Base-by-base conservation (phyloP, 2,329 filamentous ascomycete genomes). In the Fusarium proliferatum region DNA sequence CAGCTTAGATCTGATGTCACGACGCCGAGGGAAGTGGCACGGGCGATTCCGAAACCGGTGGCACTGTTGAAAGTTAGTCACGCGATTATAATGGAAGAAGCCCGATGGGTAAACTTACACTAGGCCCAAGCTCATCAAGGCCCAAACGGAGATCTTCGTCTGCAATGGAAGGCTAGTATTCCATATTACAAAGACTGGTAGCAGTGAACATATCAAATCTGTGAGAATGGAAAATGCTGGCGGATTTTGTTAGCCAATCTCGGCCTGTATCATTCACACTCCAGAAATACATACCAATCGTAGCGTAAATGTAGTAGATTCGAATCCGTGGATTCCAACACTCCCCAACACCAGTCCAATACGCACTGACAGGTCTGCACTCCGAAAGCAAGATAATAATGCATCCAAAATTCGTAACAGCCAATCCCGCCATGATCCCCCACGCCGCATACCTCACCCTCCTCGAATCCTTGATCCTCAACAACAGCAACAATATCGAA, bases 401-500 rank as follows among this genome's bases (percentile, higher is more conserved):
- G 38, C 76, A 76, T 9, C 76, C 78, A 8, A 77, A 73, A 53
- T 82, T 82, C 21, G 80, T 82, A 23, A 80, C 13, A 36, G 81
- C 59, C 21, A 82, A 57, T 0, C 81, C 81, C 1, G 74, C 65
- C 73, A 82, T 82, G n/a, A 81, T 69, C 5, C 36, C 64, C 67
- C 77, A 83, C 2, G 84, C 71, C 10, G 79, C 75, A 13, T 72
- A 79, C 57, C 73, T 79, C 17, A 84, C 70, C 43, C 57, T 52
- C 55, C 53, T 78, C 6, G 81, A 80, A 48, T 82, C 77, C 66
- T 84, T 84, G 74, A 85, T 84, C 19, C 84, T 81, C 8, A 85
- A 72, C 3, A 85, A 72, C 13, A 86, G 75, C 17, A 85, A 67
- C 71, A 83, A 79, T 56, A 85, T 85, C 7, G 83, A 85, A 34